These are phyloP conservation scores for Didymellaceae sp. DNA, from an alignment of 2,329 filamentous ascomycete genomes.

Conservation along the genomic window DNA sequence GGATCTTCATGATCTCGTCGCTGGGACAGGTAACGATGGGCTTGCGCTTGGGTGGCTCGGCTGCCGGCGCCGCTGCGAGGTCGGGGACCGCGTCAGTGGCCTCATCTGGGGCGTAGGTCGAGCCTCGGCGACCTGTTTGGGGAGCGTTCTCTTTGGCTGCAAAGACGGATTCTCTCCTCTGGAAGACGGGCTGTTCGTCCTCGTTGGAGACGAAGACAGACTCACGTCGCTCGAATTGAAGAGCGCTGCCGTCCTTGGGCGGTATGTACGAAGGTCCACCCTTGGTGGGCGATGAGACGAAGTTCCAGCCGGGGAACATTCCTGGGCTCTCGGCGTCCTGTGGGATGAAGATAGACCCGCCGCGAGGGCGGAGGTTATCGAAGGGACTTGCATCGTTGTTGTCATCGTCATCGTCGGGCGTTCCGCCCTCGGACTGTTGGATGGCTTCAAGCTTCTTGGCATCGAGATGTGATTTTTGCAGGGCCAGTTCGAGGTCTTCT, in stretches of 20 bases:
- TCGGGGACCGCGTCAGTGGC: not conserved
- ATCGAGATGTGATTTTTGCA: slow-evolving; percentile 50
- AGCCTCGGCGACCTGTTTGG: slow-evolving; percentile 21
- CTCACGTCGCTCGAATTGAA: slow-evolving; percentile 20
- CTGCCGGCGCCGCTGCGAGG: slow-evolving; percentile 19
- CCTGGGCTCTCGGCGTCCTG: slow-evolving; percentile 33
- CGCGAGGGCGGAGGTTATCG: slow-evolving; percentile 28
- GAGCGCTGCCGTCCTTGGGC: slow-evolving; percentile 19
- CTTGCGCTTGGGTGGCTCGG: slow-evolving; percentile 24
- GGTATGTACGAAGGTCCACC: slow-evolving; percentile 25
- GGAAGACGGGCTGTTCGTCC: not conserved
- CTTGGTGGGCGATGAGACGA: slow-evolving; percentile 12
- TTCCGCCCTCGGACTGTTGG: slow-evolving; percentile 30
- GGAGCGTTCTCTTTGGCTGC: slow-evolving; percentile 17
- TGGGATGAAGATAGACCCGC: slow-evolving; percentile 35
- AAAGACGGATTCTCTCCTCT: slow-evolving; percentile 20
- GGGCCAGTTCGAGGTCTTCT: slow-evolving; percentile 54
- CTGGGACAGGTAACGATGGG: slow-evolving; percentile 28
- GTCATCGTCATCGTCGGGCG: slow-evolving; percentile 17
- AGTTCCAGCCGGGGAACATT: slow-evolving; percentile 18
- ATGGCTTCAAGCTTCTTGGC: slow-evolving; percentile 32
- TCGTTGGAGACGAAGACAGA: slow-evolving; percentile 3
- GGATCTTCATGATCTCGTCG: slow-evolving; percentile 35
- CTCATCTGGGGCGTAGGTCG: slow-evolving; percentile 24
- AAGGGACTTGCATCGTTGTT: slow-evolving; percentile 30